Base-by-base conservation (phyloP, 495 filamentous ascomycete species). In the Lasiosphaeria hispida region DNA sequence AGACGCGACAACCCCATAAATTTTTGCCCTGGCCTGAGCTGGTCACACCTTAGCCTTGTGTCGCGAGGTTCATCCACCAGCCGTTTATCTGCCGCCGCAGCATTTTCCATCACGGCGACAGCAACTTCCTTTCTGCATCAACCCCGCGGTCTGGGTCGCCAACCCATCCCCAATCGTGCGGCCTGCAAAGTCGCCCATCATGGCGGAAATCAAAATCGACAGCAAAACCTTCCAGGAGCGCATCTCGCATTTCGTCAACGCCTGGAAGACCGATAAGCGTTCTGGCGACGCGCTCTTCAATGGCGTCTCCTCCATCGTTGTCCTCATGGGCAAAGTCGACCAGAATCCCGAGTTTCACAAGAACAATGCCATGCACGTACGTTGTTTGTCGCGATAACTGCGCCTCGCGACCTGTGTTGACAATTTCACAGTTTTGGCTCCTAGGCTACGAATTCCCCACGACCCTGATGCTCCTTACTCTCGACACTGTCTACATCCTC, bases 371-470 rank as follows among this genome's bases (percentile, higher is more conserved):
- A 87, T 96, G 74, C 92, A 97, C 75, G 92, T 96, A 85, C 50
- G 87, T 82, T 52, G 37, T 57, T 53, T 44, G 15, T 36, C 17
- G 34, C 14, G 19, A 10, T 8, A 9, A 11, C 34, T 23, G 1
- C n/a, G 18, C 38, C 17, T 9, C 8, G 15, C 17, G 30, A 40
- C 53, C 42, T 59, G 62, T 53, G 64, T 61, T 35, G 55, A 67
- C 40, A 55, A 19, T 10, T 60, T 50, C 65, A 40, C 75, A 98
- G 91, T 96, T 97, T 76, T 99, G 94, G 94, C 81, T 99, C 48
- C 83, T 99, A 57, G 94, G 94, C 61, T 99, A 97, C 79, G 94
- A 99, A 69, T 99, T 99, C 65, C 94, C 94, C 42, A 91, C 94
- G 11, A 97, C 94, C 0, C 80, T 97, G 40, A 87, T 99, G 73